Conservation (phyloP, 495 filamentous ascomycete genomes). For the Aspergillus hancockii region DNA sequence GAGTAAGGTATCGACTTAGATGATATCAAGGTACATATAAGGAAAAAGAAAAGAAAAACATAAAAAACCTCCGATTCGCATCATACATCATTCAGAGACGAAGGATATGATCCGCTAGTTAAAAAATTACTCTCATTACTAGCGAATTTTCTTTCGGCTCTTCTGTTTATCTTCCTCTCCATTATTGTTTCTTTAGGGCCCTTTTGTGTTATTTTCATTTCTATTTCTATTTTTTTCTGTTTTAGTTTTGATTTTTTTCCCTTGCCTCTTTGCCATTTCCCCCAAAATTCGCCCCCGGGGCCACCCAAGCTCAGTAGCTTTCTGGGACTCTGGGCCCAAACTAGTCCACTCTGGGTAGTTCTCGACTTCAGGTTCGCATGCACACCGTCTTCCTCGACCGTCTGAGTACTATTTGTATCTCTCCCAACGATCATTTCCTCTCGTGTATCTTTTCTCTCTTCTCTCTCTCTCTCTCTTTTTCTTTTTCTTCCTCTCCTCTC, state of each 20-base stretch:
- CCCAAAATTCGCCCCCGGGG: constrained; percentile 14
- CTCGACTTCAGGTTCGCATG: constrained; percentile 23
- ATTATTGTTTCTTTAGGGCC: background rate
- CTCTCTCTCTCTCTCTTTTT: constrained; percentile 7
- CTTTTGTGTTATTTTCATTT: constrained; percentile 9
- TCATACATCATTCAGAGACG: constrained; percentile 5
- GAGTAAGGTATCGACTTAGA: background rate
- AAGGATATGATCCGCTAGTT: constrained; percentile 5
- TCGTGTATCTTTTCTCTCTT: constrained; percentile 12
- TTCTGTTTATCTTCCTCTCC: background rate
- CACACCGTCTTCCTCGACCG: constrained; percentile 31
- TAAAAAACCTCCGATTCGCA: constrained; percentile 18
- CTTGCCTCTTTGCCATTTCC: background rate
- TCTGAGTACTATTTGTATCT: constrained; percentile 21
- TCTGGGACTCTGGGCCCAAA: constrained; percentile 16
- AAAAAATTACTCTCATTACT: background rate
- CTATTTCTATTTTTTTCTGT: constrained; percentile 9
- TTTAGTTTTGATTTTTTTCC: constrained; percentile 2
- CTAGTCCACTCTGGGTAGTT: constrained; percentile 22
- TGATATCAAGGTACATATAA: background rate
- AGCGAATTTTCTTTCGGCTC: constrained; percentile 5
- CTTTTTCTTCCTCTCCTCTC: constrained; percentile 22
- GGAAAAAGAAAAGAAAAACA: constrained; percentile 8
- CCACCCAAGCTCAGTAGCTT: constrained; percentile 22
- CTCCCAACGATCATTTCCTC: constrained; percentile 21